These are phyloP conservation scores for Hibiscus trionum DNA, from an alignment of 345 rosid species.

Conservation along the genomic window DNA sequence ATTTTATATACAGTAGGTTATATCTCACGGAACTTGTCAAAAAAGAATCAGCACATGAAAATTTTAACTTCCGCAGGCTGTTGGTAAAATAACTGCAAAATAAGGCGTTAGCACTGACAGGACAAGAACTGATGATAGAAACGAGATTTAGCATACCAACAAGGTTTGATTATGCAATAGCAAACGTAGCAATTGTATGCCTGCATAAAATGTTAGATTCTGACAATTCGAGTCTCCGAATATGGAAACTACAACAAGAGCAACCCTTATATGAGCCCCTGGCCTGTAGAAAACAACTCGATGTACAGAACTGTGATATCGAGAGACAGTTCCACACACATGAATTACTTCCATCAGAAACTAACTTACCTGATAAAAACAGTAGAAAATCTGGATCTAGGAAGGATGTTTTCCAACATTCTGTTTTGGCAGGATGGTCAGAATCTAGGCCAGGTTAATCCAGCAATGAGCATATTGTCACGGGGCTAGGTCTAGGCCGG, in stretches of 20 bases:
- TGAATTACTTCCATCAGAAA: slow-evolving; percentile 57
- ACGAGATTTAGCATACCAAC: slow-evolving; percentile 72
- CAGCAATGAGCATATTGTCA: no score
- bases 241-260: slow-evolving; percentile 69
- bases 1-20: no score
- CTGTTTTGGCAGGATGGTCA: neutral
- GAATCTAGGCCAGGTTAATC: neutral
- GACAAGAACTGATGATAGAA: neutral
- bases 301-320: slow-evolving; percentile 53
- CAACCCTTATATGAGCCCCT: slow-evolving; percentile 71
- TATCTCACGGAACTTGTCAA: no score
- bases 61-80: no score
- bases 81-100: no score
- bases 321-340: slow-evolving; percentile 58
- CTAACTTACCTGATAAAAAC: slow-evolving; percentile 44
- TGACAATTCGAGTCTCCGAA: slow-evolving; percentile 57
- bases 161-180: slow-evolving; percentile 97
- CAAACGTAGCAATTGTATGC: slow-evolving; percentile 96
- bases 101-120: no score
- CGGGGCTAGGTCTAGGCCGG: no score
- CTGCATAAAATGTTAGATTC: slow-evolving; percentile 84
- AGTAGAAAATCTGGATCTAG: slow-evolving; percentile 8
- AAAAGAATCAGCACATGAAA: no score
- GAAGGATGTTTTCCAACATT: slow-evolving; percentile 6
- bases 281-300: slow-evolving; percentile 59